Conservation (phyloP, 495 filamentous ascomycete species). For the Darksidea phi region DNA sequence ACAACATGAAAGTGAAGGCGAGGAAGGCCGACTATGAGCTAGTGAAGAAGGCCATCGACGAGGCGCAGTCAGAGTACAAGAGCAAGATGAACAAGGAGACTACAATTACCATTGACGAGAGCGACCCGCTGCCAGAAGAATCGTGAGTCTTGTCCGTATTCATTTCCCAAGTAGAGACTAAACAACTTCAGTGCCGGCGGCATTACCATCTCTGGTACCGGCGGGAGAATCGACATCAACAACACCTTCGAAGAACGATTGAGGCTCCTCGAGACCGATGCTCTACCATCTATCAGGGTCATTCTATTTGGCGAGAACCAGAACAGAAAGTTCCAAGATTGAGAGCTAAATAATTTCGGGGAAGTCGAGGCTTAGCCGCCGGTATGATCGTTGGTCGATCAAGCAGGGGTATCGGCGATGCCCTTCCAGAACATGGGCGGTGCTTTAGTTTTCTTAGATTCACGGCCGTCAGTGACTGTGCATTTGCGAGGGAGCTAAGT, state of each 20-base stretch:
- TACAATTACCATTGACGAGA: constrained; percentile 70
- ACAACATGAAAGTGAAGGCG: constrained; percentile 66
- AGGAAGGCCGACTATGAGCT: constrained; percentile 75
- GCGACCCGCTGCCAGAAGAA: constrained; percentile 74
- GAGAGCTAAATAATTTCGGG: constrained; percentile 38
- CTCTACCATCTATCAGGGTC: constrained; percentile 79
- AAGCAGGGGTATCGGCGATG: too few species aligned
- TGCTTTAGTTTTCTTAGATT: background rate
- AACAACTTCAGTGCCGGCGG: constrained; percentile 68
- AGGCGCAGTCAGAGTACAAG: constrained; percentile 78
- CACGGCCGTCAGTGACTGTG: constrained; percentile 13
- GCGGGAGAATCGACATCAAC: constrained; percentile 97
- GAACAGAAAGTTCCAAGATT: constrained; percentile 93
- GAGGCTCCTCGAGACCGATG: constrained; percentile 76
- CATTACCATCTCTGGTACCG: constrained; percentile 71
- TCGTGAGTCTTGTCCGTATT: constrained; percentile 61
- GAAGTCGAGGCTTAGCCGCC: background rate
- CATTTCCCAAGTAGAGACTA: background rate
- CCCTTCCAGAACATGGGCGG: too few species aligned
- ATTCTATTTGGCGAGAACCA: constrained; percentile 87
- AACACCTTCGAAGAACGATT: constrained; percentile 95
- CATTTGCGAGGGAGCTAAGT: constrained; percentile 2
- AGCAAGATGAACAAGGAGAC: constrained; percentile 63
- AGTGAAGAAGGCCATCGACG: constrained; percentile 70
- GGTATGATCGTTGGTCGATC: too few species aligned